Evolutionary conservation across 2,329 filamentous ascomycete genomes (phyloP), one percentile per base, ranked within the genome.

Genomic region (Aspergillus sp.): DNA sequence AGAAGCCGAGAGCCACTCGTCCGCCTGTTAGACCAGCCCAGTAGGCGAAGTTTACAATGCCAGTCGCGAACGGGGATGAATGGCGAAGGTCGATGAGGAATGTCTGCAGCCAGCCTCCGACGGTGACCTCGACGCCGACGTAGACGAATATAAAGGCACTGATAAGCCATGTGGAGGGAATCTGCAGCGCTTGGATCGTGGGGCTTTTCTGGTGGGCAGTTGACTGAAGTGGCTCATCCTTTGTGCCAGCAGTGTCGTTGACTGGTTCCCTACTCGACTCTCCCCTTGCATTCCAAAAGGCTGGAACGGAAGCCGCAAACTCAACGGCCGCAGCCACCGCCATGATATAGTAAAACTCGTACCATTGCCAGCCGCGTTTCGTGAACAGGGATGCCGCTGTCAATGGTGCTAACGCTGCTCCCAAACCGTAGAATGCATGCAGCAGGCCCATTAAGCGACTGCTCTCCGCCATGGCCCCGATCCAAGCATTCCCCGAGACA

Each of bases 1-100:
- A 69, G 55, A 90, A 89, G 0, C 85, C 85, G 9, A 93, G 69
- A 0, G 81, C 62, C 5, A 90, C 72, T 2, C 87, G 73, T 0
- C 87, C 87, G 0, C 87, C 61, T 0, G 86, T 88, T 53, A 90
- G 73, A 0, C 87, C 87, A 32, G 86, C 76, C 88, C 88, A 93
- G 69, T 89, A 91, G 0, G 83, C 80, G 0, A 84, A 88, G 1
- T 80, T 81, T 0, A 78, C 79, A 64, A 89, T 77, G 2, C 86
- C 86, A 12, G 82, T 80, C 5, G 79, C 73, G 58, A 88, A 88
- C 0, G 78, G 69, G 27, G 72, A 74, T 3, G 80, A 83, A 29
- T 81, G 63, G 9, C 86, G 76, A 7, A 86, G 80, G 19, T 76
- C 69, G 8, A 86, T 77, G 83, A 90, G 89, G 63, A 90, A 89